These are phyloP conservation scores for Colletotrichum siamense DNA, from an alignment of 2,329 filamentous ascomycete genomes.

Conservation along the genomic window DNA sequence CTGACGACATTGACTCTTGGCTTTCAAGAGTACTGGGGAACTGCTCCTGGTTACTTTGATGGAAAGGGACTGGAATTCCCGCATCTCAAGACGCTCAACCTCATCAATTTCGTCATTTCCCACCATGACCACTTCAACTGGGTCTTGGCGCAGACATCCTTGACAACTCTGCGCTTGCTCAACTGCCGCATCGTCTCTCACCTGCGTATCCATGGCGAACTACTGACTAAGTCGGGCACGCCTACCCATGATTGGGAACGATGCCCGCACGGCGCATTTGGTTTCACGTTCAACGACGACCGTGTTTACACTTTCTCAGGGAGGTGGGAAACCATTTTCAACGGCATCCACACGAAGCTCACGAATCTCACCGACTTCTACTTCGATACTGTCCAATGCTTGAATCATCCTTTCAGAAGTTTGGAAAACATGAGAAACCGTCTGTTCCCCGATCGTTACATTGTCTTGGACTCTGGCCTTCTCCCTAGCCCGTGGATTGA, in stretches of 20 bases:
- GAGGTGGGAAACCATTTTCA: slow-evolving; percentile 28
- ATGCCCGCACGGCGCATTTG: background rate
- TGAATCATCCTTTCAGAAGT: background rate
- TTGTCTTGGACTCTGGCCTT: background rate
- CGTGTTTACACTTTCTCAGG: slow-evolving; percentile 9
- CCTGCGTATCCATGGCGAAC: background rate
- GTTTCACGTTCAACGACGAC: background rate
- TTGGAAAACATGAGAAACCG: background rate
- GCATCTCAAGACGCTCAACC: slow-evolving; percentile 17
- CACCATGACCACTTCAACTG: slow-evolving; percentile 29
- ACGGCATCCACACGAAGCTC: slow-evolving; percentile 19
- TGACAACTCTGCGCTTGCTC: slow-evolving; percentile 10
- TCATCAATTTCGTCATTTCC: slow-evolving; percentile 19
- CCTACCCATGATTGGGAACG: slow-evolving; percentile 20
- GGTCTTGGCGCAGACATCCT: slow-evolving; percentile 23
- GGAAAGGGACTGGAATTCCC: slow-evolving; percentile 24
- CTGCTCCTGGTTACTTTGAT: slow-evolving; percentile 26
- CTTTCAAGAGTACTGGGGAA: slow-evolving; percentile 24
- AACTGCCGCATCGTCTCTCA: slow-evolving; percentile 21
- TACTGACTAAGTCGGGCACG: background rate
- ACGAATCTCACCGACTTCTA: slow-evolving; percentile 23
- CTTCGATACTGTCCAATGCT: background rate
- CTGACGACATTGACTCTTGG: slow-evolving; percentile 26
- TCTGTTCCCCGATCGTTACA: background rate
- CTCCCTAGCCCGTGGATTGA: background rate